phyloP scores from a whole-genome alignment of 2,329 filamentous ascomycete genomes.

The Aureobasidium sp. region DNA sequence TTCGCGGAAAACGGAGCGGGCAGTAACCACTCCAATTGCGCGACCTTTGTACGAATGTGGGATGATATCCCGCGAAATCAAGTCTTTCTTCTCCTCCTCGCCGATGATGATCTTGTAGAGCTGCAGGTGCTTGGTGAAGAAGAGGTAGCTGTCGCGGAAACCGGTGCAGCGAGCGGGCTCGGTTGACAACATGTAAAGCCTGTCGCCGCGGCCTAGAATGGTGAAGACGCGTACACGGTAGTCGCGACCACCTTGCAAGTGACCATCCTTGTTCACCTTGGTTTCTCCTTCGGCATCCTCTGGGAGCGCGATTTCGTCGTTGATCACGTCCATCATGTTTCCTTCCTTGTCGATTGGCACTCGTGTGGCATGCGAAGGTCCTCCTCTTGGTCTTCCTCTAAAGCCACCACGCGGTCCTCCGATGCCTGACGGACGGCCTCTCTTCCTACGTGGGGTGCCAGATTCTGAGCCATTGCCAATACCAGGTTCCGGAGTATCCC shows the following conservation, averaged over 20 bases:
- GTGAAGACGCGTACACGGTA: constrained; percentile 96
- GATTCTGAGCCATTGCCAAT: constrained; percentile 38
- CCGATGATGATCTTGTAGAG: constrained; percentile 98
- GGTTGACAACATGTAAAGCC: constrained; percentile 96
- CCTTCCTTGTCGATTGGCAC: constrained; percentile 91
- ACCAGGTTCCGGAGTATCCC: constrained; percentile 52
- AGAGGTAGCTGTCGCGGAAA: constrained; percentile 95
- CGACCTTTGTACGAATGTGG: constrained; percentile 98
- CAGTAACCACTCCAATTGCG: constrained; percentile 92
- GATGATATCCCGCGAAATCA: constrained; percentile 92
- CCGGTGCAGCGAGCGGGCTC: constrained; percentile 94
- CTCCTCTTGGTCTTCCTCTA: constrained; percentile 65
- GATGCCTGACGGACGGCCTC: constrained; percentile 37
- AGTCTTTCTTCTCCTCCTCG: constrained; percentile 91
- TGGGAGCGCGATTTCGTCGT: constrained; percentile 85
- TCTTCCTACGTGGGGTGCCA: constrained; percentile 41
- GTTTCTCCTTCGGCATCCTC: constrained; percentile 81
- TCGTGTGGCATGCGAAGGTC: constrained; percentile 66
- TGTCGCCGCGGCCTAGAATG: constrained; percentile 69
- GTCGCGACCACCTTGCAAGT: constrained; percentile 73
- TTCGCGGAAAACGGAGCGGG: constrained; percentile 91
- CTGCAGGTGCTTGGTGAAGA: constrained; percentile 95
- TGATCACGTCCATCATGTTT: constrained; percentile 77
- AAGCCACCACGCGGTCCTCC: constrained; percentile 46
- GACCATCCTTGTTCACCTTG: constrained; percentile 86